Base-by-base conservation (phyloP, 495 filamentous ascomycete species). In the Aspergillus steynii region DNA sequence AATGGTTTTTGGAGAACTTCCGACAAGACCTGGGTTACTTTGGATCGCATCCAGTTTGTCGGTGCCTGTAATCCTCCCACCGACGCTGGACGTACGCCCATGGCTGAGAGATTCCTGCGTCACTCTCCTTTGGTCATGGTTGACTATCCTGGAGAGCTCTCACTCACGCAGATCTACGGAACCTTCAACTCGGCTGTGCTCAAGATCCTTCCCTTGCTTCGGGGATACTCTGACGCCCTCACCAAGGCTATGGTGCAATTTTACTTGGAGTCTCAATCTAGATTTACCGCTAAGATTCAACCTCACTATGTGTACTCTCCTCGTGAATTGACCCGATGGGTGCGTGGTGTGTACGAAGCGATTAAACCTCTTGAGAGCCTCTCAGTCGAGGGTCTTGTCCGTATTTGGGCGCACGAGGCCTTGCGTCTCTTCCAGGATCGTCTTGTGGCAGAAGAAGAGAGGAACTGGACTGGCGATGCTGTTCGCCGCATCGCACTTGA, bases 1-100 rank as follows among this genome's bases (percentile, higher is more conserved):
- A 97, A 98, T 74, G 95, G 95, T 9, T 99, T 98, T 84, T 99
- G 95, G 95, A 85, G 95, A 62, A 96, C 96, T 10, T 89, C 90
- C 2, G 94, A 98, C 77, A 98, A 97, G 79, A 92, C 90, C 1
- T 99, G 95, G 95, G 94, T 99, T 56, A 95, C 90, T 20, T 83
- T 99, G 50, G 95, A 99, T 69, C 90, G 95, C 49, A 96, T 99
- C 71, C 95, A 99, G 72, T 99, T 99, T 67, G 95, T 99, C 49
- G 95, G 95, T 65, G 95, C 95, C 68, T 99, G 95, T 76, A 99
- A 99, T 76, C 95, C 95, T 66, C 95, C 95, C n/a, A 98, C 96
- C 3, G 95, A 99, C 77, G 93, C 92, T 65, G 95, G 95, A 28
- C 91, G 95, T 83, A 97, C 94, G 2, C 87, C 95, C 3, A 88